Evolutionary conservation across 202 grass and related monocot species (phyloP), one percentile per base, ranked within the genome.

Genomic region (Schoenoplectus tabernaemontani): DNA sequence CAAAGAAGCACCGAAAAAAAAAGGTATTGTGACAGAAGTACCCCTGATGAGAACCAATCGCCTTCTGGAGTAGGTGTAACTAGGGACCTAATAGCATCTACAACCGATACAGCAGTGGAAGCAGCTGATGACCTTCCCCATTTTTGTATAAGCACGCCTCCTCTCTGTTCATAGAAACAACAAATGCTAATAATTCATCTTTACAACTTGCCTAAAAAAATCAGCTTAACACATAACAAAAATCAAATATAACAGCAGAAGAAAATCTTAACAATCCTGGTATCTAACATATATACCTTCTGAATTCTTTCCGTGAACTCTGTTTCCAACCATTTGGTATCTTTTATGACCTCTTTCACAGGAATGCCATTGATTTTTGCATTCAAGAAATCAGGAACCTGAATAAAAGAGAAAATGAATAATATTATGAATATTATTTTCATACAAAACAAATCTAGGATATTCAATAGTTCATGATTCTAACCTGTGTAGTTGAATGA

Each of bases 381-480:
- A 83, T 98, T 98, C 84, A 98, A 80, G 81, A 95, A 98, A 92
- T 98, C 96, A 83, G 96, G 91, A 91, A 98, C 96, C 96, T 95
- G 80, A 39, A 33, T 76, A 9, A 34, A 22, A 82, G 41, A 30
- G 62, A 80, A 80, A 34, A 50, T 9, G 47, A 16, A 16, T 33
- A 65, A 33, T 69, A 57, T 16, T 12, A 39, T 57, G 19, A 71
- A 57, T 69, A 65, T 58, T 36, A 38, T 39, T 69, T 82, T 39
- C 3, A 71, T 9, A 64, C 8, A 26, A 47, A 20, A 44, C 30
- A 30, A 56, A 36, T 12, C 9, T 36, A 36, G 26, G 22, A 34
- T 5, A 19, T 57, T 5, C 13, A 37, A 54, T 75, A 56, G 47
- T 36, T 33, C 46, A 48, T 36, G 11, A 72, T 82, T 26, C 75